phyloP scores from a whole-genome alignment of 257 asterid species.

The Solanum infundibuliforme region DNA sequence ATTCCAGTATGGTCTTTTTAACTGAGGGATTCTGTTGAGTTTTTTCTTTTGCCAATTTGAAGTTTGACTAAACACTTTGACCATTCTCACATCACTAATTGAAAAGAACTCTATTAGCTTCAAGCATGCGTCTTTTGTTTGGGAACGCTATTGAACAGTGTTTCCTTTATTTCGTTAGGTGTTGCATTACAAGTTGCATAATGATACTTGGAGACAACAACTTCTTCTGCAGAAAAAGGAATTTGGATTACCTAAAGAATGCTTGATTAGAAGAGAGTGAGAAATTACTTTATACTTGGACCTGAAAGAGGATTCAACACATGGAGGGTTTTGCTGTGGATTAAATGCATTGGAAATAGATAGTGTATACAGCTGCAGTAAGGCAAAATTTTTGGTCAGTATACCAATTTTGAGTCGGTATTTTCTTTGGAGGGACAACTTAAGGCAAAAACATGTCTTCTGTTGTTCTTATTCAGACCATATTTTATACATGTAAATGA shows the following conservation, averaged over 20 bases:
- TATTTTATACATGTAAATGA: neutral
- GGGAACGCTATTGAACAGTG: neutral
- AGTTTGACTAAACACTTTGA: neutral
- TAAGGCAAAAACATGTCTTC: neutral
- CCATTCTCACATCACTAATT: neutral
- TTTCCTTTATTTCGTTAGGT: slow-evolving; percentile 30
- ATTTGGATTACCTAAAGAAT: slow-evolving; percentile 64
- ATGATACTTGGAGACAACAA: slow-evolving; percentile 72
- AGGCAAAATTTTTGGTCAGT: neutral
- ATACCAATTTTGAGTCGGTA: neutral
- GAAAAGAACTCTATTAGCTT: neutral
- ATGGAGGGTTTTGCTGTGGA: neutral
- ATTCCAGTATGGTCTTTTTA: neutral
- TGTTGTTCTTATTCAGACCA: neutral
- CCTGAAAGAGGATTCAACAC: slow-evolving; percentile 2
- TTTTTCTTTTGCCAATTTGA: neutral
- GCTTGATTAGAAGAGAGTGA: slow-evolving; percentile 27
- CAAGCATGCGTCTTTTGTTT: neutral
- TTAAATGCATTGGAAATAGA: neutral
- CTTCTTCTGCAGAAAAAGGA: slow-evolving; percentile 25
- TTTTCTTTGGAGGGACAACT: neutral
- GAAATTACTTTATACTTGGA: neutral
- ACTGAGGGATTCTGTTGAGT: neutral
- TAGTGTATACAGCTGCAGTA: neutral
- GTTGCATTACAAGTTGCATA: slow-evolving; percentile 80